Percentiles rank a stretch among this genome's conserved stretches.
phyloP scores from a whole-genome alignment of 1,284 basidiomycete species.

The Puccinia hordei region DNA sequence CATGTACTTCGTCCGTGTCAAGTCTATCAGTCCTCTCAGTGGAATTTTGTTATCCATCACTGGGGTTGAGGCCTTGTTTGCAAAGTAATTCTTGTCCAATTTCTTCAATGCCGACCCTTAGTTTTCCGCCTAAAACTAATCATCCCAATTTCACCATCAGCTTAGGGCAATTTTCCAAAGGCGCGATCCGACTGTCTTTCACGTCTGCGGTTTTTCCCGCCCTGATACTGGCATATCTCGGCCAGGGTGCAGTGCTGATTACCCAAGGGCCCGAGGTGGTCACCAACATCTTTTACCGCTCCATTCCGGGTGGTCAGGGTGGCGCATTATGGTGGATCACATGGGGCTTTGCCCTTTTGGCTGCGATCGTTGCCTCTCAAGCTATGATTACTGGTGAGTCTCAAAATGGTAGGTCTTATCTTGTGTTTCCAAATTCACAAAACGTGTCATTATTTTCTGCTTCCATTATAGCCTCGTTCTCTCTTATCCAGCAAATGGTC shows the following conservation, averaged over 20 bases:
- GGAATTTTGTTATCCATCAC: slow-evolving; percentile 70
- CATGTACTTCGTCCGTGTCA: slow-evolving; percentile 69
- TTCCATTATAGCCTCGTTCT: slow-evolving; percentile 51
- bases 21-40: slow-evolving; percentile 67
- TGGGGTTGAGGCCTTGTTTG: slow-evolving; percentile 71
- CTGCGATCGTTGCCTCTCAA: slow-evolving; percentile 66
- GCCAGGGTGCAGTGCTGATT: slow-evolving; percentile 70
- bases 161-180: slow-evolving; percentile 49
- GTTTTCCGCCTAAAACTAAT: slow-evolving; percentile 60
- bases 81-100: slow-evolving; percentile 62
- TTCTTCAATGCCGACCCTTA: slow-evolving; percentile 59
- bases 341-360: slow-evolving; percentile 68
- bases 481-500: slow-evolving; percentile 66
- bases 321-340: slow-evolving; percentile 63
- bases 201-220: slow-evolving; percentile 66
- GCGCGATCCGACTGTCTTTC: slow-evolving; percentile 64
- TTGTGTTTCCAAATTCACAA: not conserved
- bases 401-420: slow-evolving; percentile 6
- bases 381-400: slow-evolving; percentile 68
- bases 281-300: slow-evolving; percentile 67
- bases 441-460: not conserved
- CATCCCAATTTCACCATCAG: slow-evolving; percentile 11
- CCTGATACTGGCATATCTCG: slow-evolving; percentile 69
- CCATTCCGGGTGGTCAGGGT: slow-evolving; percentile 65
- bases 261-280: slow-evolving; percentile 64